These are phyloP conservation scores for Erysimum cheiri DNA, from an alignment of 441 rosid genomes.

Conservation along the genomic window DNA sequence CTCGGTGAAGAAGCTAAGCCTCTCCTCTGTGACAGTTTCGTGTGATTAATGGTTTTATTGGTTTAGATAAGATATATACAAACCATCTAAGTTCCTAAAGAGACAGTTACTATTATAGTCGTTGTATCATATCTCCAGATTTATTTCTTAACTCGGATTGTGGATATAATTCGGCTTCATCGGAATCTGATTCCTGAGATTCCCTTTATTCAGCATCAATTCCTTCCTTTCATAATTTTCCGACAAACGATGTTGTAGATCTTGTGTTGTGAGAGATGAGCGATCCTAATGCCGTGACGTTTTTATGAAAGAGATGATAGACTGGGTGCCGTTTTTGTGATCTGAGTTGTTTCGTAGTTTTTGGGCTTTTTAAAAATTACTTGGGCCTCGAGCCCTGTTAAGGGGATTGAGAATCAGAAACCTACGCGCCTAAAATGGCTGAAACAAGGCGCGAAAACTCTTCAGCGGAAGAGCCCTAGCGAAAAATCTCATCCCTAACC, in stretches of 20 bases:
- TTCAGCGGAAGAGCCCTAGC: constrained; percentile 27
- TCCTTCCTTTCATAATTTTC: background rate
- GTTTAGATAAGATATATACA: constrained; percentile 1
- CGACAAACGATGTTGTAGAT: too few species aligned
- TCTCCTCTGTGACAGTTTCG: background rate
- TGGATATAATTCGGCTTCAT: too few species aligned
- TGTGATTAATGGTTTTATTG: constrained; percentile 11
- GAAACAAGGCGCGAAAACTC: constrained; percentile 30
- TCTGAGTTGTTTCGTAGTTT: background rate
- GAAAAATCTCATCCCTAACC: constrained; percentile 7
- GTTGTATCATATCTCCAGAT: background rate
- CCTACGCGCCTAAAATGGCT: constrained; percentile 28
- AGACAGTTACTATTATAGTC: background rate
- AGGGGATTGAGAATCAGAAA: background rate
- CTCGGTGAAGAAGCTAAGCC: constrained; percentile 48
- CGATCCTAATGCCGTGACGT: background rate
- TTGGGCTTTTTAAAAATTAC: background rate
- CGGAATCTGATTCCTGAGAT: too few species aligned
- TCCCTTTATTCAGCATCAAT: too few species aligned
- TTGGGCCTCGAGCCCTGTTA: background rate
- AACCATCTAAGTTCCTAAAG: background rate
- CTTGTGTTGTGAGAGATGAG: too few species aligned
- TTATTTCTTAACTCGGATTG: too few species aligned
- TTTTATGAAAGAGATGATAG: background rate
- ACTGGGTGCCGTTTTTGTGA: constrained; percentile 14